Evolutionary conservation across 345 rosid species (phyloP).

Genomic region (Pugionium cornutum): DNA sequence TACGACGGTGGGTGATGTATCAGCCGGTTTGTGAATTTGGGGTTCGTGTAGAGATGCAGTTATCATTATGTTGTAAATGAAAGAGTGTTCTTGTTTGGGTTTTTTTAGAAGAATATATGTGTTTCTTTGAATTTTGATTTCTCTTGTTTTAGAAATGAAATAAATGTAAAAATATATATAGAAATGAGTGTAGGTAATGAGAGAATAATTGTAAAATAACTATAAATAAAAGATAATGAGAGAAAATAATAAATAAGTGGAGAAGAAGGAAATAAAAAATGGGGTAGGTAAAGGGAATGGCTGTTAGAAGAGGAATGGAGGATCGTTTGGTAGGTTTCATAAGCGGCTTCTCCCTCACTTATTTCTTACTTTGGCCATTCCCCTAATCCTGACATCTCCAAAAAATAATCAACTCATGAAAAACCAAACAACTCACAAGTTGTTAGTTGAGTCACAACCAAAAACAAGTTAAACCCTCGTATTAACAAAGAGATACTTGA

Average conservation of each 20-base stretch:
- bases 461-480: too few relatives aligned
- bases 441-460: too few relatives aligned
- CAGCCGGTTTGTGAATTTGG: slow-evolving; percentile 34
- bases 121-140: background rate
- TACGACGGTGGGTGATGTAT: slow-evolving; percentile 20
- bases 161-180: slow-evolving; percentile 12
- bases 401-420: too few relatives aligned
- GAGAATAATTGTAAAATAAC: background rate
- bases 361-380: too few relatives aligned
- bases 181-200: slow-evolving; percentile 28
- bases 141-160: background rate
- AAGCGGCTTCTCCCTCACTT: too few relatives aligned
- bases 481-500: too few relatives aligned
- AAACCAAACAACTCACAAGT: too few relatives aligned
- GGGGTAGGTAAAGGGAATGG: slow-evolving; percentile 44
- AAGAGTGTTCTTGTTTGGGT: background rate
- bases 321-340: slow-evolving; percentile 38
- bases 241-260: slow-evolving; percentile 21
- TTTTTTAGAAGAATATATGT: background rate
- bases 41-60: slow-evolving; percentile 35
- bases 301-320: slow-evolving; percentile 41
- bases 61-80: slow-evolving; percentile 30
- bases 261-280: background rate
- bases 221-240: background rate
- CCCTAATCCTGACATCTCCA: too few relatives aligned